Conservation (phyloP, 305 asterid species). For the Fraxinus xanthoxyloides region DNA sequence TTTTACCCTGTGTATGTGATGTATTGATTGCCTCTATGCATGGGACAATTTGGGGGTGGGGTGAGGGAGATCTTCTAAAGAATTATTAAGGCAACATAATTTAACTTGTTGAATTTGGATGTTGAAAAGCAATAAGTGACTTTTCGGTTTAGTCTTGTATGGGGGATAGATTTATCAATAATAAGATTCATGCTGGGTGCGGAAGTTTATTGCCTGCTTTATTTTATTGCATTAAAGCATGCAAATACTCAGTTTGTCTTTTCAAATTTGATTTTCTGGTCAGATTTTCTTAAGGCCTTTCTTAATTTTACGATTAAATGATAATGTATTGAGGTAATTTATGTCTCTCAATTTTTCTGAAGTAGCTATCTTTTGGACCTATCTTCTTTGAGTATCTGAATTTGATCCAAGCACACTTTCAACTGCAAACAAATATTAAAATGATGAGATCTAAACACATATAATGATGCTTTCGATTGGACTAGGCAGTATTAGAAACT, state of each 20-base stretch:
- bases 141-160: neutral
- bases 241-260: too few relatives aligned
- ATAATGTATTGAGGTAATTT: too few relatives aligned
- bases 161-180: neutral
- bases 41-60: neutral
- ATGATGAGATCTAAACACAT: neutral
- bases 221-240: too few relatives aligned
- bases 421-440: conserved; percentile 53
- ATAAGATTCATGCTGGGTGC: neutral
- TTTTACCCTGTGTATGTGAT: too few relatives aligned
- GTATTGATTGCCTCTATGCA: too few relatives aligned
- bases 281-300: too few relatives aligned
- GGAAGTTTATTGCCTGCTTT: too few relatives aligned
- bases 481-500: conserved; percentile 7
- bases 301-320: too few relatives aligned
- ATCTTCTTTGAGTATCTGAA: conserved; percentile 68
- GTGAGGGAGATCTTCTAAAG: neutral
- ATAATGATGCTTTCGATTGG: neutral
- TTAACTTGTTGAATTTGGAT: neutral
- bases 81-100: neutral
- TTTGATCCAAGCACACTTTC: conserved; percentile 66
- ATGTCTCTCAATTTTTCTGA: conserved; percentile 33
- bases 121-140: neutral
- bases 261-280: too few relatives aligned
- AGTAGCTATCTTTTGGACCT: conserved; percentile 48